Evolutionary conservation across 345 rosid genomes (phyloP), one percentile per base, ranked within the genome.

Genomic region (Theobroma cacao): DNA sequence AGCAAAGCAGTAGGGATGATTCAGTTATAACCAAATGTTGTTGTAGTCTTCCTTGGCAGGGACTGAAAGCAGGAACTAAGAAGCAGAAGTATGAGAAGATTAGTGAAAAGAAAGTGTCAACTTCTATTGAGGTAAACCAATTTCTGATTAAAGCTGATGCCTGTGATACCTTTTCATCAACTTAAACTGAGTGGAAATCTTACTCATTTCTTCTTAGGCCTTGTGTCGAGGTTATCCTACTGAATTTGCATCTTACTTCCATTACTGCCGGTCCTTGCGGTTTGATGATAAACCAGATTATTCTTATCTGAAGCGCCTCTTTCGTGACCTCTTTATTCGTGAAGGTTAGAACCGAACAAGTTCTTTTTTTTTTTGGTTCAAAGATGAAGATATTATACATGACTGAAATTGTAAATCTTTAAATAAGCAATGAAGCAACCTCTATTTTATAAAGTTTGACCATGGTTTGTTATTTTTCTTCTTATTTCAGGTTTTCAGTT

Each of bases 31-130:
- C 79, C 67, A 33, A 47, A 40, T 85, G 61, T 70, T 36, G 62
- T 71, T 64, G n/a, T 67, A 91, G 96, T 80, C 93, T 91, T 79
- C 99, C 99, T 34, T 96, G 99, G 99, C 99, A 96, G 89, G 99
- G 99, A 78, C 84, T 96, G 48, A 94, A 91, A 86, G 98, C 98
- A 33, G 99, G 99, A 84, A 96, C 89, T 55, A 96, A 96, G 90
- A 96, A 96, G 81, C 99, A 94, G 78, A 94, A 94, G 85, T 96
- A 96, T 77, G 99, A 96, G 81, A 94, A 90, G 85, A 96, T 96
- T 71, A 90, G 99, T 75, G 99, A 96, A 82, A 96, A 96, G 87
- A 96, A 96, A 88, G 98, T 94, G 17, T 91, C 98, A 75, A 96
- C 98, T 65, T 85, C 98, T 28, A 89, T 90, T 74, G 93, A 91